Conservation (phyloP, 2,329 filamentous ascomycete genomes). For the Penicillium sp. region DNA sequence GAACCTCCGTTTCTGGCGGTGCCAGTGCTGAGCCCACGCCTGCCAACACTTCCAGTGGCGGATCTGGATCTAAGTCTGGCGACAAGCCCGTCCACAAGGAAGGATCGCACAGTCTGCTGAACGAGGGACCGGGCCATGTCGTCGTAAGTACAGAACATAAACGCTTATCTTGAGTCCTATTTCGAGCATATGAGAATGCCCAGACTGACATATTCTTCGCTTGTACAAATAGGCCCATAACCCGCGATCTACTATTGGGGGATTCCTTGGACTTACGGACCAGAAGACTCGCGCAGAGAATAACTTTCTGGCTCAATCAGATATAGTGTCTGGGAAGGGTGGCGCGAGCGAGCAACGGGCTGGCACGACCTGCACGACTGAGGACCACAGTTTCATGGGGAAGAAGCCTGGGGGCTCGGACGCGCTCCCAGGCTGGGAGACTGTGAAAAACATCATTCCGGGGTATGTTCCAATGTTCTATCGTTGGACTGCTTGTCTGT, state of each 20-base stretch:
- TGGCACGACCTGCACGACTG: conserved; percentile 27
- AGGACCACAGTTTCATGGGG: conserved; percentile 37
- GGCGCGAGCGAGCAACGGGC: conserved; percentile 6
- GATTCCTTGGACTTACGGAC: conserved; percentile 29
- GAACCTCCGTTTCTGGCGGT: conserved; percentile 2
- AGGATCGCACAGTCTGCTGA: conserved; percentile 8
- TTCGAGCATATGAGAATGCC: neutral
- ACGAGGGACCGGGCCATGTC: conserved; percentile 28
- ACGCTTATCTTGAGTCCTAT: neutral
- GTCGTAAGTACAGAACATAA: conserved; percentile 18
- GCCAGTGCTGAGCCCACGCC: conserved; percentile 12
- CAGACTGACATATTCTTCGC: neutral
- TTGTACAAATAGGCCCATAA: conserved; percentile 18
- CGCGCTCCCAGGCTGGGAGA: conserved; percentile 34
- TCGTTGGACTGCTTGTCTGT: neutral
- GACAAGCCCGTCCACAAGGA: conserved; percentile 27
- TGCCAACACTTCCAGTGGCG: conserved; percentile 32
- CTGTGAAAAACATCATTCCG: conserved; percentile 24
- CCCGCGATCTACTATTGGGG: conserved; percentile 28
- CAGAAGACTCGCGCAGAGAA: conserved; percentile 30
- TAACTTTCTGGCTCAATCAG: conserved; percentile 20
- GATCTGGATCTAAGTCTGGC: neutral
- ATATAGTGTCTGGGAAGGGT: conserved; percentile 2
- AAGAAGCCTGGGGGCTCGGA: conserved; percentile 28
- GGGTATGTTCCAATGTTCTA: conserved; percentile 5